A percentile compares a stretch with the other conserved stretches of the same genome.
Evolutionary conservation across 805 yeast species (phyloP).

Genomic region (Ascoidea asiatica): DNA sequence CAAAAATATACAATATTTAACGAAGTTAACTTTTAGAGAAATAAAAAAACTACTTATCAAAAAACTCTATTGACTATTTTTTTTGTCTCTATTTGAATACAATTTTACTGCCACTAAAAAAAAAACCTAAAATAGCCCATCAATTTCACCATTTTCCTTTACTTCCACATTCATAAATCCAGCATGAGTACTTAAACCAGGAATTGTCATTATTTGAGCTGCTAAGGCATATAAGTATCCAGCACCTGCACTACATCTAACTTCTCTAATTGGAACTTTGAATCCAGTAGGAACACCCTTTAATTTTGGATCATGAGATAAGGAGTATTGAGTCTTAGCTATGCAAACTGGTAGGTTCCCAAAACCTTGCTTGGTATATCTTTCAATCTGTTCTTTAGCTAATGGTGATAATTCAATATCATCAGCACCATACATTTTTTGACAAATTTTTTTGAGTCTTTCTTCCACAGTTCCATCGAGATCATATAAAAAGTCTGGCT

Average conservation of each 20-base stretch:
- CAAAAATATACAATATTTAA: too few relatives aligned
- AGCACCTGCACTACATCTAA: slow-evolving; percentile 91
- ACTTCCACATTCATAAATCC: slow-evolving; percentile 97
- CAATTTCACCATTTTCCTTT: slow-evolving; percentile 78
- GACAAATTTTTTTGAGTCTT: slow-evolving; percentile 68
- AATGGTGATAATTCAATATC: slow-evolving; percentile 69
- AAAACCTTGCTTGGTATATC: slow-evolving; percentile 78
- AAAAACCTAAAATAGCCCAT: slow-evolving; percentile 62
- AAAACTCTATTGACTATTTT: too few relatives aligned
- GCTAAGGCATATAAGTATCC: slow-evolving; percentile 94
- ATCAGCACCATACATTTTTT: slow-evolving; percentile 87
- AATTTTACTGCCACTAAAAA: too few relatives aligned
- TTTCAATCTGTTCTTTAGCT: slow-evolving; percentile 70
- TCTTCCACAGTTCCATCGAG: slow-evolving; percentile 57
- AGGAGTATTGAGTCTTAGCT: slow-evolving; percentile 94
- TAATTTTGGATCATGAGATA: slow-evolving; percentile 85
- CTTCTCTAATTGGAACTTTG: slow-evolving; percentile 87
- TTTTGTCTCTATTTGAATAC: too few relatives aligned
- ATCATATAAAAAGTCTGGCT: slow-evolving; percentile 56
- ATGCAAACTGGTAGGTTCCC: slow-evolving; percentile 88
- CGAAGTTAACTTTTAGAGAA: too few relatives aligned
- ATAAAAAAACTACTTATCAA: too few relatives aligned
- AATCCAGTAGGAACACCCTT: slow-evolving; percentile 95
- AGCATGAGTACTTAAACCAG: slow-evolving; percentile 91
- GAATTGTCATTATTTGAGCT: slow-evolving; percentile 94